A percentile compares a stretch with the other conserved stretches of the same genome.
These are phyloP conservation scores for Rubia peregrina DNA, from an alignment of 305 asterid species.

Conservation along the genomic window DNA sequence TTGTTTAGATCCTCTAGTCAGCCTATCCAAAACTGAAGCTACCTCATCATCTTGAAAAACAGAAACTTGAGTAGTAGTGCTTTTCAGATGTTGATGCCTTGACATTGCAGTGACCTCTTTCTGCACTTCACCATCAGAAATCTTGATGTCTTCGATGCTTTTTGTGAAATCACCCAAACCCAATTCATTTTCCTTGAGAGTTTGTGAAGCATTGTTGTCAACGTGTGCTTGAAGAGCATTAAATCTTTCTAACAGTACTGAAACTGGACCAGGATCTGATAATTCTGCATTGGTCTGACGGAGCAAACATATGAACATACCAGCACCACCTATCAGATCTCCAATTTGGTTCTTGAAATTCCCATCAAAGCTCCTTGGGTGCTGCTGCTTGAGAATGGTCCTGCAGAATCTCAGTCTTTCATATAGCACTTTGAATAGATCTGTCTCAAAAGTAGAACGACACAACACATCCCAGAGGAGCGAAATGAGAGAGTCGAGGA, in stretches of 20 bases:
- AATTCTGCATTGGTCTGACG: background rate
- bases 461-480: background rate
- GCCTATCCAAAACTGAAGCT: background rate
- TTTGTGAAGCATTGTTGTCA: background rate
- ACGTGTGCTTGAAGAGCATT: background rate
- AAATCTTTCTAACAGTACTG: background rate
- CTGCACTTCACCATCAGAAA: background rate
- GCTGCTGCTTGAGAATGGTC: background rate
- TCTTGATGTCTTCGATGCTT: background rate
- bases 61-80: background rate
- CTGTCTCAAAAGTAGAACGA: too few relatives aligned
- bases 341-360: background rate
- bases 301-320: background rate
- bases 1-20: background rate
- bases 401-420: background rate
- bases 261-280: background rate
- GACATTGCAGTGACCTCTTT: background rate
- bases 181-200: background rate
- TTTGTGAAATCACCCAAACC: background rate
- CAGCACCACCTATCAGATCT: background rate
- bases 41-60: constrained; percentile 13
- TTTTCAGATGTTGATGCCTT: background rate
- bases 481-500: background rate
- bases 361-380: background rate
- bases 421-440: background rate